These are phyloP conservation scores for Coniochaeta hoffmannii DNA, from an alignment of 2,329 filamentous ascomycete species.

Conservation along the genomic window DNA sequence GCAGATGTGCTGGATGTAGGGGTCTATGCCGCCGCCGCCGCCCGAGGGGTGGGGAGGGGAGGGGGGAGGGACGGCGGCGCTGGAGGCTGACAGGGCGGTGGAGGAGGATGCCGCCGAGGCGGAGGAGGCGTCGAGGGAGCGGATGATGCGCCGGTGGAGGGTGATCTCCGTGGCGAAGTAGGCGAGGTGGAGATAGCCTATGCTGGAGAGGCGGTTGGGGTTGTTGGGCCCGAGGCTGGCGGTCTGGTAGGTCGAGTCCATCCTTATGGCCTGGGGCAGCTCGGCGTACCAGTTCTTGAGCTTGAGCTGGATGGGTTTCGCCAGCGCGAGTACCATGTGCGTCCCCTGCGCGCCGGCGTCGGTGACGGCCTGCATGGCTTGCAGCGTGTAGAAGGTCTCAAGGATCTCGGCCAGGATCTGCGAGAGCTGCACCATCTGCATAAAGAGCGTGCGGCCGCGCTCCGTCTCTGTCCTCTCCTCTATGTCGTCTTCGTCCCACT, in stretches of 20 bases:
- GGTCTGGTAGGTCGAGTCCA: constrained; percentile 51
- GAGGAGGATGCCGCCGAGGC: constrained; percentile 24
- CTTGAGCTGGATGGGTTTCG: constrained; percentile 76
- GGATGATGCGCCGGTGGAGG: constrained; percentile 83
- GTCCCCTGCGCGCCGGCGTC: constrained; percentile 63
- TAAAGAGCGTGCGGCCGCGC: constrained; percentile 62
- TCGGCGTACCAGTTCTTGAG: constrained; percentile 75
- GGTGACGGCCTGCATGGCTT: constrained; percentile 62
- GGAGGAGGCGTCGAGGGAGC: constrained; percentile 52
- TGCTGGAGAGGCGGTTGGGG: constrained; percentile 46
- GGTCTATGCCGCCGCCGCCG: constrained; percentile 51
- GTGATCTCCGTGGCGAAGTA: constrained; percentile 95
- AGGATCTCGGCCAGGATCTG: constrained; percentile 73
- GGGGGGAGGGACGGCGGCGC: constrained; percentile 22
- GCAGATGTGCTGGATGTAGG: constrained; percentile 85
- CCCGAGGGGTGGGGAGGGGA: constrained; percentile 15
- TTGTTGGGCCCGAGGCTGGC: constrained; percentile 21
- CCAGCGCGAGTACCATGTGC: constrained; percentile 63
- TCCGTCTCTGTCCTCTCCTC: constrained; percentile 60
- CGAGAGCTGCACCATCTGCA: constrained; percentile 68
- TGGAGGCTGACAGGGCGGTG: constrained; percentile 15
- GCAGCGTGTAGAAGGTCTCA: constrained; percentile 74
- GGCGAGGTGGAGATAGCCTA: constrained; percentile 77
- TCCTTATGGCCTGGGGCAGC: constrained; percentile 55
- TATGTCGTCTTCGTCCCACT: constrained; percentile 53